Percentiles rank a stretch among this genome's conserved stretches.
phyloP scores from a whole-genome alignment of 2,329 filamentous ascomycete species.

The Knufia fluminis region DNA sequence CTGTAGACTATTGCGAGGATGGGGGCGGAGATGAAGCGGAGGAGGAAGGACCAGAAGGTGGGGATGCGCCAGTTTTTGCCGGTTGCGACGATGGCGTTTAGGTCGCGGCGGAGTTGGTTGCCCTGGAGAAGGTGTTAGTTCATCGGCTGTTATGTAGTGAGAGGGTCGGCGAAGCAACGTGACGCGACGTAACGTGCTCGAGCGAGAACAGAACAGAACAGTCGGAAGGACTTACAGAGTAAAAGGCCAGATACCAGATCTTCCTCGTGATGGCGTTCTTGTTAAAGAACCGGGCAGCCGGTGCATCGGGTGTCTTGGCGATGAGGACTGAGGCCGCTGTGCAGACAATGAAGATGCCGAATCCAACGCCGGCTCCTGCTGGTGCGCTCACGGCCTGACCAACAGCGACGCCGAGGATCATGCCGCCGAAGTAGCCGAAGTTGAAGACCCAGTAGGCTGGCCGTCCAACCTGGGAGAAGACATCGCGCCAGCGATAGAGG shows the following conservation, averaged over 20 bases:
- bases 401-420: slow-evolving; percentile 43
- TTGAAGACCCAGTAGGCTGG: slow-evolving; percentile 44
- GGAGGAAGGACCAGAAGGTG: slow-evolving; percentile 40
- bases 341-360: slow-evolving; percentile 43
- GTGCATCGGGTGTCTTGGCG: slow-evolving; percentile 35
- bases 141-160: background rate
- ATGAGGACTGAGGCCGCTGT: slow-evolving; percentile 33
- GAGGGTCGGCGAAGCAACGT: too few species aligned
- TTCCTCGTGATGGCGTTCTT: slow-evolving; percentile 30
- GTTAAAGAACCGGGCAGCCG: slow-evolving; percentile 37
- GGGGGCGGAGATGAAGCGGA: slow-evolving; percentile 43
- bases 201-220: background rate
- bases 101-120: slow-evolving; percentile 47
- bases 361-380: slow-evolving; percentile 43
- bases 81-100: slow-evolving; percentile 45
- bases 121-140: slow-evolving; percentile 30
- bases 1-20: slow-evolving; percentile 44
- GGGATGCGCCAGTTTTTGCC: slow-evolving; percentile 51
- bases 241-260: slow-evolving; percentile 48
- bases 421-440: slow-evolving; percentile 44
- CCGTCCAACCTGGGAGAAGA: slow-evolving; percentile 42
- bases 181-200: too few species aligned
- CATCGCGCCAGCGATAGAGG: slow-evolving; percentile 48
- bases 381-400: slow-evolving; percentile 38
- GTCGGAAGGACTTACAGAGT: slow-evolving; percentile 45